These are phyloP conservation scores for Rhizophora mangle DNA, from an alignment of 345 rosid genomes.

Conservation along the genomic window DNA sequence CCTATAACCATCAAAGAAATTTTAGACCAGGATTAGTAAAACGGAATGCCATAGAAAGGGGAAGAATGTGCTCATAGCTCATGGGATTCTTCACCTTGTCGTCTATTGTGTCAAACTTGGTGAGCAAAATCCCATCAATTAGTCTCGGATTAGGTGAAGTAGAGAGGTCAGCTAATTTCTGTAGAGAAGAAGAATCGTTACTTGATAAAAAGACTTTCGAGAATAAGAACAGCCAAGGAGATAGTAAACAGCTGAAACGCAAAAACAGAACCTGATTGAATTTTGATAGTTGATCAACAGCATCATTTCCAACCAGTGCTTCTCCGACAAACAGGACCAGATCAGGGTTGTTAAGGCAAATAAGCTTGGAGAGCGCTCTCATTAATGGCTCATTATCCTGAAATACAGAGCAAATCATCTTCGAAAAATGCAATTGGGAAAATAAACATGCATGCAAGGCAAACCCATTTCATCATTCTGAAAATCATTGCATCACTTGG, in stretches of 20 bases:
- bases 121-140: conserved; percentile 95
- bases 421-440: not conserved
- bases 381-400: conserved; percentile 96
- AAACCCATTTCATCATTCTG: not conserved
- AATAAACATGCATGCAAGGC: not conserved
- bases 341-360: conserved; percentile 82
- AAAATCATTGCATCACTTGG: not conserved
- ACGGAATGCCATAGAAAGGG: not conserved
- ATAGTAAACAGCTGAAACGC: not conserved
- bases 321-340: conserved; percentile 97
- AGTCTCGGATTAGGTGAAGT: conserved; percentile 60
- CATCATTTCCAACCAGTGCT: conserved; percentile 98
- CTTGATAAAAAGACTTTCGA: conserved; percentile 8
- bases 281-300: conserved; percentile 90
- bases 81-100: conserved; percentile 57
- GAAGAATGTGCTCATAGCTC: not conserved
- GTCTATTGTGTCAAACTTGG: conserved; percentile 93
- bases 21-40: not conserved
- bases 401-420: conserved; percentile 3
- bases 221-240: not conserved
- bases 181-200: conserved; percentile 6
- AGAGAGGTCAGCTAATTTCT: conserved; percentile 91
- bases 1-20: conserved; percentile 39
- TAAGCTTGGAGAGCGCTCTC: conserved; percentile 96
- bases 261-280: conserved; percentile 71